These are phyloP conservation scores for Scleromitrula shiraiana DNA, from an alignment of 2,329 filamentous ascomycete species.

Conservation along the genomic window DNA sequence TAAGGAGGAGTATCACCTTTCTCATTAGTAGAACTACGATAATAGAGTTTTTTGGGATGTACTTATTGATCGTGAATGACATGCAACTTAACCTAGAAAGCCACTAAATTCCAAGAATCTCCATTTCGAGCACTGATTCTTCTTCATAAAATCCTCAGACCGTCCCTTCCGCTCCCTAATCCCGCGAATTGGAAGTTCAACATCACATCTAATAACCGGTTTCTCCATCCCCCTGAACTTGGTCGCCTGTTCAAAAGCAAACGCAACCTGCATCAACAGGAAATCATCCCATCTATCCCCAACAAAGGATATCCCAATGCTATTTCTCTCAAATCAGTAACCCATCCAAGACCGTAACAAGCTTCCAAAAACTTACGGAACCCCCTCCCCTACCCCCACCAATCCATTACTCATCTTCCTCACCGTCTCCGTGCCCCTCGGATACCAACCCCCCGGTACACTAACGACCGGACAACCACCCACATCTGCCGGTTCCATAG, in stretches of 20 bases:
- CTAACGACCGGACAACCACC: not conserved
- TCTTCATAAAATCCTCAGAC: too few species aligned
- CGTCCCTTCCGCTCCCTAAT: too few species aligned
- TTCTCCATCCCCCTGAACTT: not conserved
- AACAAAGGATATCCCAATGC: constrained; percentile 43
- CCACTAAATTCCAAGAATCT: too few species aligned
- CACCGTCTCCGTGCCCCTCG: not conserved
- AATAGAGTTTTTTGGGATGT: too few species aligned
- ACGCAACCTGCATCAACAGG: constrained; percentile 52
- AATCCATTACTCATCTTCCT: not conserved
- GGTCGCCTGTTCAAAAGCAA: constrained; percentile 50
- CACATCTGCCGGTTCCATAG: not conserved
- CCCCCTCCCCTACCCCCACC: not conserved
- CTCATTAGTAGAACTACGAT: too few species aligned
- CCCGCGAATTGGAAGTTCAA: too few species aligned
- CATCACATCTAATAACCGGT: not conserved
- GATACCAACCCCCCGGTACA: constrained; percentile 3
- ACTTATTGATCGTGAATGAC: too few species aligned
- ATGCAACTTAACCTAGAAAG: too few species aligned
- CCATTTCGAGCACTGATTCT: too few species aligned
- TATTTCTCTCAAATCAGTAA: not conserved
- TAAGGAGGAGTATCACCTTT: too few species aligned
- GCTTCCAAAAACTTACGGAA: constrained; percentile 1
- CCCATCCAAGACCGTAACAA: too few species aligned
- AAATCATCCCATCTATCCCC: constrained; percentile 52